A percentile compares a stretch with the other conserved stretches of the same genome.
Conservation (phyloP, 108 stramenopile species). For the Mayamaea pseudoterrestris region DNA sequence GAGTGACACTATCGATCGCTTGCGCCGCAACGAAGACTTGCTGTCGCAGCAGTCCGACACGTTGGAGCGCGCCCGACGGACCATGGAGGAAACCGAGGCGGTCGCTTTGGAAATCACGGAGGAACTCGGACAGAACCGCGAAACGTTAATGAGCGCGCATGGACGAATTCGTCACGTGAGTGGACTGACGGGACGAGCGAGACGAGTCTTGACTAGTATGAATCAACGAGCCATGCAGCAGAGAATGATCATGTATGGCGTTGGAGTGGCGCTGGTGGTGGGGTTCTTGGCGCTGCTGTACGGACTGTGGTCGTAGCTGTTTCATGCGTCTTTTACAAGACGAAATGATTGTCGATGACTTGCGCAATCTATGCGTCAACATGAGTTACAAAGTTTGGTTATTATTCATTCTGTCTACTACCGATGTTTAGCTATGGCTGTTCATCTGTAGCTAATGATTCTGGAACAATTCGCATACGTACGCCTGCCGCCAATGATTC, state of each 20-base stretch:
- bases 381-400: neutral
- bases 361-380: neutral
- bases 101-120: conserved; percentile 89
- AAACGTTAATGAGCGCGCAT: conserved; percentile 80
- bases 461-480: neutral
- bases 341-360: neutral
- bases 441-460: neutral
- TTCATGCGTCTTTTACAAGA: neutral
- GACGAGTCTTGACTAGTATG: conserved; percentile 85
- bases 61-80: conserved; percentile 75
- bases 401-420: neutral
- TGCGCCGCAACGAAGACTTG: conserved; percentile 55
- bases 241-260: conserved; percentile 80
- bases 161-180: conserved; percentile 79
- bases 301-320: conserved; percentile 10
- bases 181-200: conserved; percentile 81
- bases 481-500: neutral
- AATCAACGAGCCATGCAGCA: conserved; percentile 82
- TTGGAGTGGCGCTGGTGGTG: conserved; percentile 49
- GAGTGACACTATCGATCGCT: conserved; percentile 15
- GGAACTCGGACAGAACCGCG: conserved; percentile 84
- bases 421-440: neutral
- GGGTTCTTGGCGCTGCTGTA: conserved; percentile 26
- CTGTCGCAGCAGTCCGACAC: conserved; percentile 73
- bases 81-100: conserved; percentile 91